Evolutionary conservation across 176 grass and related monocot species (phyloP), one percentile per base, ranked within the genome.

Genomic region (Oryza rufipogon): DNA sequence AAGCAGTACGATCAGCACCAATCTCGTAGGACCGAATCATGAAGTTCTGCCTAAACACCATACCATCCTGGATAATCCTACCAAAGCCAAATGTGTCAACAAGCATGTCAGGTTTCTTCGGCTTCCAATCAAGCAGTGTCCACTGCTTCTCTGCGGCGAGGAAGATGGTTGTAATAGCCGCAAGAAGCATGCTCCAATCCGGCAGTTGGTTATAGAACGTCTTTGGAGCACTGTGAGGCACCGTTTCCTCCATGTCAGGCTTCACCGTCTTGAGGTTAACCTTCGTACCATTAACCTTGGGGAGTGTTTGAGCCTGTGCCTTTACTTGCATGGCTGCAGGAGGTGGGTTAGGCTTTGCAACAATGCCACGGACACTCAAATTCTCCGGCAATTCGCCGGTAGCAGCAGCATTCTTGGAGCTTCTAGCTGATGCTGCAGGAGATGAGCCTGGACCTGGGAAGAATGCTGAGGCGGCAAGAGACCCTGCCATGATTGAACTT

Each of bases 21-120:
- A 63, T 63, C 58, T 63, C 58, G 58, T 63, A 63, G 58, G 58
- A 63, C n/a, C 58, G 58, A 63, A 63, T 63, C 58, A 63, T 63
- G 9, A 63, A 63, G 22, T 63, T 63, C 58, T 63, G 58, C 58
- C 58, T 63, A 63, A 63, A 63, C n/a, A 63, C 58, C 58, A 63
- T 9, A 63, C 58, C 58, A 0, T 63, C 58, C n/a, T 63, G 58
- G 58, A 63, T 63, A 63, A 63, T 63, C 7, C 58, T 63, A 63
- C 58, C 58, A 63, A 63, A 63, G n/a, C 58, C 58, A 63, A 63
- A 63, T 63, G 58, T 63, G 58, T 63, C 58, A 6, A 63, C n/a
- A 63, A 63, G 58, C 58, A 63, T 63, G n/a, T 63, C 58, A 63
- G 58, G 58, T 23, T 63, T 63, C 58, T 63, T 63, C 0, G 58